Base-by-base conservation (phyloP, 164 flowering plant species). In the Akebia trifoliata region DNA sequence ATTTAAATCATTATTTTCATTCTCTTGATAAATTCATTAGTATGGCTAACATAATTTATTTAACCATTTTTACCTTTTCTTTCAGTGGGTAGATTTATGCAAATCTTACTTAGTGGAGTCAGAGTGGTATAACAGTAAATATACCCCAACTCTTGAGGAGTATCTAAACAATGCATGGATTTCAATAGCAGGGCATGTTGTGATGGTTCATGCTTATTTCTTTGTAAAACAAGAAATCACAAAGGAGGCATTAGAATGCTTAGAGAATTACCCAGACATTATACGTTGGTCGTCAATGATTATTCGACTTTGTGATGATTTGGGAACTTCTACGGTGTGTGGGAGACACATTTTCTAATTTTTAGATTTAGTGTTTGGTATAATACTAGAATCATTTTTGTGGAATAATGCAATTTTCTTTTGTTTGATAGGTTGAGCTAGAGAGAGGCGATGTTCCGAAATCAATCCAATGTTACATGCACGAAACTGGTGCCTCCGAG, bases 51-150 rank as follows among this genome's bases (percentile, higher is more conserved):
- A n/a, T n/a, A n/a, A n/a, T n/a, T n/a, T n/a, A n/a, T n/a, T n/a
- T n/a, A n/a, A n/a, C n/a, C n/a, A n/a, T n/a, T n/a, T n/a, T n/a
- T n/a, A n/a, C n/a, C n/a, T n/a, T n/a, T n/a, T n/a, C 15, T 39
- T 45, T n/a, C 66, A 80, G 81, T 80, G 83, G 88, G 68, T 66
- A 32, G 75, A 72, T 64, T 29, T 78, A 56, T 72, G 63, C 51
- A 73, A 70, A 61, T 58, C 74, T 1, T 80, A 61, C 64, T 47
- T 75, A 30, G 48, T 28, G 38, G 83, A 80, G 69, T 74, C 81
- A 22, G 71, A 61, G 36, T 83, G 88, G 85, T 39, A 1, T 1
- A n/a, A 64, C 44, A 59, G 42, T 14, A 57, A 62, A 20, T 10
- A 62, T 22, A 75, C 36, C 4, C 85, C 82, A 17, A 59, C 71